Evolutionary conservation across 2,329 filamentous ascomycete species (phyloP), one percentile per base, ranked within the genome.

Genomic region (Paracoccidioides brasiliensis): DNA sequence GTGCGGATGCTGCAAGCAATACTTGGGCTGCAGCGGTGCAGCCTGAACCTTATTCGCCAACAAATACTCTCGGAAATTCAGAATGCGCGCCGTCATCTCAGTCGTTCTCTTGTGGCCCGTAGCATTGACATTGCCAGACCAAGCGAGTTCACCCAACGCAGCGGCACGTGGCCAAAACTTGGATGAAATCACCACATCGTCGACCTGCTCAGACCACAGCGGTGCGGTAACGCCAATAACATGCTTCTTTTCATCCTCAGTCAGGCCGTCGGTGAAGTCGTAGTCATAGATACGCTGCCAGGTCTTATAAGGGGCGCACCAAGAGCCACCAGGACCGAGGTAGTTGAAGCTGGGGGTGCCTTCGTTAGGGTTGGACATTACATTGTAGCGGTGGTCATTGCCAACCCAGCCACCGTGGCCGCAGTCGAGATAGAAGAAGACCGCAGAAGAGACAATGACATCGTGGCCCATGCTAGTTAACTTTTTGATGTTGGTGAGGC

Each of bases 231-330:
- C 76, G n/a, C 78, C 78, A 22, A 79, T 69, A 22, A 81, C 63
- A 55, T 78, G 78, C 50, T 70, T 67, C 41, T 73, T 72, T 60
- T 81, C 72, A 0, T 64, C 59, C 0, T 67, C 67, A 1, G 76
- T 77, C 6, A 80, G 71, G 59, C 74, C 75, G 48, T 65, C 58
- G 0, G 76, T 76, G 63, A 80, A 80, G 67, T 81, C 78, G 64
- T 75, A 80, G 70, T 79, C 71, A 67, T 81, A 81, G 66, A 81
- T 80, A 51, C 78, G 77, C 64, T 80, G 78, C 78, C 78, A 81
- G 22, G 77, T 79, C 65, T 81, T 81, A 71, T 80, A 81, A 0
- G 78, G 78, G 0, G 73, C 75, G 62, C 78, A 81, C 78, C 78
- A 81, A n/a, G 75, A 78, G 15, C 78, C 78, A 42, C 78, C 78